Conservation (phyloP, 2,329 filamentous ascomycete genomes). For the Penicillium hesseltinei region DNA sequence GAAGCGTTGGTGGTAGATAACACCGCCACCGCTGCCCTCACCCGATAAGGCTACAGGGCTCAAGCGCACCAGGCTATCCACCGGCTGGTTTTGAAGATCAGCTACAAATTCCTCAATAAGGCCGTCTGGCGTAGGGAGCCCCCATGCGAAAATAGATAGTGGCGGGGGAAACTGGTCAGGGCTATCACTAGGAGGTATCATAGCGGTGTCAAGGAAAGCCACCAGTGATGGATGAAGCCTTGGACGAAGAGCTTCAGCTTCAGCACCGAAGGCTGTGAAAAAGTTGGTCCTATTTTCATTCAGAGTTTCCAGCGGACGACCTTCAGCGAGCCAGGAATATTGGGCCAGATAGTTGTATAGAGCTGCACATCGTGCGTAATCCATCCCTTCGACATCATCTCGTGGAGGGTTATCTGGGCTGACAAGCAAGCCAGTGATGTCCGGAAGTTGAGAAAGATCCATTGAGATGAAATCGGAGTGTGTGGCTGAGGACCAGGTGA, state of each 20-base stretch:
- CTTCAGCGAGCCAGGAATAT: conserved; percentile 28
- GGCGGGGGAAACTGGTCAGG: neutral
- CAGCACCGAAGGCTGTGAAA: conserved; percentile 21
- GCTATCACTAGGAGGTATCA: neutral
- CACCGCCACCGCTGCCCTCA: conserved; percentile 21
- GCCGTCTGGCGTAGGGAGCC: too few relatives aligned
- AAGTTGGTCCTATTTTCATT: conserved; percentile 16
- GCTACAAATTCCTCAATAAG: neutral
- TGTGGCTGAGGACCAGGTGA: neutral
- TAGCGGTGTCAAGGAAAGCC: conserved; percentile 24
- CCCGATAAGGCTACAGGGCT: conserved; percentile 21
- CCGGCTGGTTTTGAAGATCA: conserved; percentile 20
- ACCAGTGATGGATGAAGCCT: conserved; percentile 27
- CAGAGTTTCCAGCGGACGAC: conserved; percentile 18
- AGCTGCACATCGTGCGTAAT: conserved; percentile 30
- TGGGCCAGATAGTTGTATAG: conserved; percentile 35
- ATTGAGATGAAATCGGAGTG: conserved; percentile 11
- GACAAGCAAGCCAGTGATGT: conserved; percentile 24
- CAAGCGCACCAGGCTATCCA: conserved; percentile 26
- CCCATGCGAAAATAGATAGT: conserved; percentile 13
- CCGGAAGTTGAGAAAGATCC: conserved; percentile 18
- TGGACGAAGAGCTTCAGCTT: conserved; percentile 23
- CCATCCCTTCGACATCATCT: conserved; percentile 24
- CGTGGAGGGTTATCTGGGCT: conserved; percentile 27
- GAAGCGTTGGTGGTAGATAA: conserved; percentile 29